phyloP scores from a whole-genome alignment of 2,329 filamentous ascomycete species.

The Triangularia setosa region DNA sequence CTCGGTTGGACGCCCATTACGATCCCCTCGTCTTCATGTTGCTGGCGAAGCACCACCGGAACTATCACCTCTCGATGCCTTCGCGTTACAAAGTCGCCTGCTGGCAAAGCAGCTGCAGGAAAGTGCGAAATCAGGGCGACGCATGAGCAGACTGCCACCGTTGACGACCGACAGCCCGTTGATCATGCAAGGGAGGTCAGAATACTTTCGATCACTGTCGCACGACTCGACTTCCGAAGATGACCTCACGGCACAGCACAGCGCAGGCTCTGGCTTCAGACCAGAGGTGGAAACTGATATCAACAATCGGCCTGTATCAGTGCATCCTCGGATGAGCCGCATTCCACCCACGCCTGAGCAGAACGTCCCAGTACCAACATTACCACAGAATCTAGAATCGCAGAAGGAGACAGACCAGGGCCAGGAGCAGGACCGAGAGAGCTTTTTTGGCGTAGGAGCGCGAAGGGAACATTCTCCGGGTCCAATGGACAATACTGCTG shows the following conservation, averaged over 20 bases:
- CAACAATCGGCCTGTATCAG: constrained; percentile 61
- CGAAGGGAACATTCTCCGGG: constrained; percentile 57
- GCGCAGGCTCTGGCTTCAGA: constrained; percentile 45
- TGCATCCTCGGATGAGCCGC: constrained; percentile 71
- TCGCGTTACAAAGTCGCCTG: constrained; percentile 84
- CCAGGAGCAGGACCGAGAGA: constrained; percentile 38
- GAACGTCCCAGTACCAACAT: constrained; percentile 41
- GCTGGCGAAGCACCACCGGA: constrained; percentile 82
- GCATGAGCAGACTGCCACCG: constrained; percentile 82
- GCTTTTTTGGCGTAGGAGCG: constrained; percentile 52
- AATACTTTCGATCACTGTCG: constrained; percentile 75
- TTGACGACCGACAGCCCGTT: constrained; percentile 79
- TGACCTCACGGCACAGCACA: constrained; percentile 33
- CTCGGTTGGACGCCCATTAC: constrained; percentile 53
- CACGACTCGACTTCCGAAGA: constrained; percentile 53
- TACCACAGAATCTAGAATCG: constrained; percentile 35
- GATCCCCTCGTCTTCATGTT: constrained; percentile 71
- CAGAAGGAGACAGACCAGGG: constrained; percentile 38
- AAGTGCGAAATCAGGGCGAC: constrained; percentile 59
- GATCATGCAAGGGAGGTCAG: constrained; percentile 67
- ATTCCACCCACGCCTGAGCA: constrained; percentile 50
- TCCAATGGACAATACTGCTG: constrained; percentile 40
- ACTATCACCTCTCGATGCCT: constrained; percentile 90
- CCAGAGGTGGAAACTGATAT: constrained; percentile 57
- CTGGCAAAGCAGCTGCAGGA: constrained; percentile 85